These are phyloP conservation scores for Priceomyces haplophilus DNA, from an alignment of 805 yeast genomes.

Conservation along the genomic window DNA sequence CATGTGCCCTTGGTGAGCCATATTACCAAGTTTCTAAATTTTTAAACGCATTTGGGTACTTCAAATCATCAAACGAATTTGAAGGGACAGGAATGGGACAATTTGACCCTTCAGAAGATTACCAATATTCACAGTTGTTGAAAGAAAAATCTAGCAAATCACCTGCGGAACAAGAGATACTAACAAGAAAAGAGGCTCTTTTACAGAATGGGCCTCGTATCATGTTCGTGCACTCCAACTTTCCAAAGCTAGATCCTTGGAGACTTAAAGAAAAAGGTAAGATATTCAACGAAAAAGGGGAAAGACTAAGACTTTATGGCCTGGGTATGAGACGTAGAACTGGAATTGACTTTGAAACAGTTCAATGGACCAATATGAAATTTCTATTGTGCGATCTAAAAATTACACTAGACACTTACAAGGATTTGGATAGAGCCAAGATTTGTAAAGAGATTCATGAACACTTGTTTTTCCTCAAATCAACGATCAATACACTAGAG, in stretches of 20 bases:
- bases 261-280: constrained; percentile 41
- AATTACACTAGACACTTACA: constrained; percentile 43
- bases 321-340: constrained; percentile 49
- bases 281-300: constrained; percentile 40
- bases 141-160: constrained; percentile 3
- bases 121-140: constrained; percentile 17
- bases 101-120: constrained; percentile 65
- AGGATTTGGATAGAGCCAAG: constrained; percentile 36
- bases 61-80: constrained; percentile 35
- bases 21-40: constrained; percentile 55
- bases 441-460: constrained; percentile 50
- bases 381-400: constrained; percentile 51
- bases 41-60: constrained; percentile 52
- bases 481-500: constrained; percentile 36
- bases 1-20: constrained; percentile 45
- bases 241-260: constrained; percentile 67
- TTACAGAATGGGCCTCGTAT: constrained; percentile 24
- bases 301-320: constrained; percentile 57
- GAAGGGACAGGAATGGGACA: constrained; percentile 80
- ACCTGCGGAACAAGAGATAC: constrained; percentile 7
- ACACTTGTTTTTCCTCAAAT: constrained; percentile 44
- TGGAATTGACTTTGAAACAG: constrained; percentile 56
- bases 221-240: constrained; percentile 63
- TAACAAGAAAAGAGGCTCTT: constrained; percentile 6
- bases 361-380: constrained; percentile 59